Evolutionary conservation across 805 yeast species (phyloP).

Genomic region (Ogataea dorogensis): DNA sequence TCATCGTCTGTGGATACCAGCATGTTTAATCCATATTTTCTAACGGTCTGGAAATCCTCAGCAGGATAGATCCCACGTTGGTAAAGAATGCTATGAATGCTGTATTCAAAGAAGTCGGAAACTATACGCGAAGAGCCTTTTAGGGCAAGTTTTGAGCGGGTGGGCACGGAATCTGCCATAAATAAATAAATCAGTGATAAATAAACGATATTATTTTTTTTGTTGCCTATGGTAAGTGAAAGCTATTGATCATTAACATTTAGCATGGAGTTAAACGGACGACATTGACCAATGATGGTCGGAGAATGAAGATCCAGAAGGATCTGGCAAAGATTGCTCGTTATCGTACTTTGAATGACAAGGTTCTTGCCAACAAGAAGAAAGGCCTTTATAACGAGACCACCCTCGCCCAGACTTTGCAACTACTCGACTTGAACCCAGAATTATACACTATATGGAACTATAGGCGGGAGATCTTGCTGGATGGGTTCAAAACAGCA

Average conservation of each 20-base stretch:
- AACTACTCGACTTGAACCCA: conserved; percentile 66
- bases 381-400: conserved; percentile 32
- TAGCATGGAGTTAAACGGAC: conserved; percentile 72
- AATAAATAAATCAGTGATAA: conserved; percentile 1
- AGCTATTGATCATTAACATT: neutral
- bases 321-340: conserved; percentile 61
- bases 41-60: conserved; percentile 75
- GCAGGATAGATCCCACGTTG: conserved; percentile 90
- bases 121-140: conserved; percentile 79
- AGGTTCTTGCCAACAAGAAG: conserved; percentile 40
- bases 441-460: conserved; percentile 92
- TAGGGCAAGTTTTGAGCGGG: conserved; percentile 52
- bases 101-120: conserved; percentile 80
- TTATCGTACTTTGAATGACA: conserved; percentile 48
- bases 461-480: conserved; percentile 70
- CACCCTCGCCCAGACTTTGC: conserved; percentile 53
- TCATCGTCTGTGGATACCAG: conserved; percentile 74
- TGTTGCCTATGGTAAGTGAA: conserved; percentile 5
- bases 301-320: conserved; percentile 45
- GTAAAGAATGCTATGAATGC: conserved; percentile 76
- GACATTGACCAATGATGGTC: conserved; percentile 54
- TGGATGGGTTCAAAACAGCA: conserved; percentile 29
- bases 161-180: conserved; percentile 28
- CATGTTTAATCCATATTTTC: conserved; percentile 76
- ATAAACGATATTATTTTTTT: conserved; percentile 2